Conservation (phyloP, 2,329 filamentous ascomycete species). For the Pyrenochaeta sp. region DNA sequence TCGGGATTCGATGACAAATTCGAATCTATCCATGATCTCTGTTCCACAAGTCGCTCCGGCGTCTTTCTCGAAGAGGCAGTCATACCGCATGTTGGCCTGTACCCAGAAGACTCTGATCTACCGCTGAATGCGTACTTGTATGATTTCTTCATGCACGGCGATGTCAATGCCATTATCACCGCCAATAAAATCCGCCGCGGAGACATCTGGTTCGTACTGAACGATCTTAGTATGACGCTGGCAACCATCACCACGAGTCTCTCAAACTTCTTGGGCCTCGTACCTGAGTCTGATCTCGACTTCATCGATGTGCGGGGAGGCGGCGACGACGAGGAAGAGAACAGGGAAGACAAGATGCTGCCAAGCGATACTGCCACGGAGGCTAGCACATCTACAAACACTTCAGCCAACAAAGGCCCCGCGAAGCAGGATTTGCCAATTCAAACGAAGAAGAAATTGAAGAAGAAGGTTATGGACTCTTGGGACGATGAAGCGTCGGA, state of each 20-base stretch:
- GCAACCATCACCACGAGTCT: conserved; percentile 76
- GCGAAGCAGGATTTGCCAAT: conserved; percentile 42
- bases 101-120: conserved; percentile 62
- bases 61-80: conserved; percentile 79
- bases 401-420: conserved; percentile 31
- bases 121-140: conserved; percentile 74
- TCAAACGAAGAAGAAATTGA: conserved; percentile 49
- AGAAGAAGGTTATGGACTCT: conserved; percentile 50
- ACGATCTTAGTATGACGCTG: conserved; percentile 70
- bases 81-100: conserved; percentile 72
- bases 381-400: conserved; percentile 21
- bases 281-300: conserved; percentile 55
- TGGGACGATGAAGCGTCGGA: conserved; percentile 47
- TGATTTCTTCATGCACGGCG: conserved; percentile 80
- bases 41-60: conserved; percentile 68
- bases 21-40: conserved; percentile 71
- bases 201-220: conserved; percentile 77
- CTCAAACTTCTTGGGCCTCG: conserved; percentile 64
- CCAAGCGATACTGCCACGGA: conserved; percentile 34
- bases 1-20: conserved; percentile 74
- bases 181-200: conserved; percentile 72
- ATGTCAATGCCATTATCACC: conserved; percentile 64
- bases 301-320: conserved; percentile 62
- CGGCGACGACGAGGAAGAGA: conserved; percentile 60
- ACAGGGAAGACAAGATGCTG: conserved; percentile 51